These are phyloP conservation scores for Kodamaea fukazawae DNA, from an alignment of 805 yeast species.

Conservation along the genomic window DNA sequence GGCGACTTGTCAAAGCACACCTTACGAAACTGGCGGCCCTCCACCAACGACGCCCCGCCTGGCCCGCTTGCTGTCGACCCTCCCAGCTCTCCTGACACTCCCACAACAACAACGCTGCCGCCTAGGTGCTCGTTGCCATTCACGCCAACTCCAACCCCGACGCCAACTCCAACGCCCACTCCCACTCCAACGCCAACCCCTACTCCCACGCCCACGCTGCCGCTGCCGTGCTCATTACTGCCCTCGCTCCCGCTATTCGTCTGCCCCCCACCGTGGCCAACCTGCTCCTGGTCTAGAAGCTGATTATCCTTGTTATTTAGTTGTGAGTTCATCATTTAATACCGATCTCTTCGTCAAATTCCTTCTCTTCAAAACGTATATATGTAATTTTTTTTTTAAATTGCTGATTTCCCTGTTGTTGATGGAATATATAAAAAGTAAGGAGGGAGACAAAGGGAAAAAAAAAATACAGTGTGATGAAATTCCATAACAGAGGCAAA, in stretches of 20 bases:
- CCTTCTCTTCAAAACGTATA: too few relatives aligned
- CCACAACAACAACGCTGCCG: constrained; percentile 10
- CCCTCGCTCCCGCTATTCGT: too few relatives aligned
- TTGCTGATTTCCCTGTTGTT: constrained; percentile 6
- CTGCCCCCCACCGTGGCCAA: too few relatives aligned
- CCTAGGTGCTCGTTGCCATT: constrained; percentile 14
- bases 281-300: constrained; percentile 4
- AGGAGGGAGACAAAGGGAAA: constrained; percentile 6
- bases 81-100: not conserved
- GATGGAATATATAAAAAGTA: constrained; percentile 4
- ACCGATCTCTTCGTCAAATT: too few relatives aligned
- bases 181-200: not conserved
- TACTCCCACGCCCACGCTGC: constrained; percentile 1
- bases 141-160: constrained; percentile 1
- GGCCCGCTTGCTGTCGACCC: constrained; percentile 3
- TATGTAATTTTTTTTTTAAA: constrained; percentile 4
- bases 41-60: constrained; percentile 1
- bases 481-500: constrained; percentile 12
- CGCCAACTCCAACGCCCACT: not conserved
- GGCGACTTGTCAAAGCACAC: constrained; percentile 30
- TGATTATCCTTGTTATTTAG: constrained; percentile 10
- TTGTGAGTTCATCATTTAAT: constrained; percentile 8
- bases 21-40: constrained; percentile 25
- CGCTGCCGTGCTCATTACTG: not conserved
- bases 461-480: constrained; percentile 6